Base-by-base conservation (phyloP, 805 yeast species). In the Nakazawaea ambrosiae region DNA sequence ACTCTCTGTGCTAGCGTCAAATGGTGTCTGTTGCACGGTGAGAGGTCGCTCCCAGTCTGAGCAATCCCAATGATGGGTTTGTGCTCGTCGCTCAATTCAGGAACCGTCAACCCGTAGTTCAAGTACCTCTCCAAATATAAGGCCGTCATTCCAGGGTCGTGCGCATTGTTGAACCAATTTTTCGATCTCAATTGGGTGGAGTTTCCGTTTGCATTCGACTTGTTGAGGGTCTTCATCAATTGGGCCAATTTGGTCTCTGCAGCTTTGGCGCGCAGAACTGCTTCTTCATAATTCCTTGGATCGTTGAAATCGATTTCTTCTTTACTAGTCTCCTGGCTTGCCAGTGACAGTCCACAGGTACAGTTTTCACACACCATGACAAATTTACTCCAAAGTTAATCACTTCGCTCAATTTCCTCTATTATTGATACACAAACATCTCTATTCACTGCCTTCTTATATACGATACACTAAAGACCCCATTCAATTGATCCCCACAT, bases 11-110 rank as follows among this genome's bases (percentile, higher is more conserved):
- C 49, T 11, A 45, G 37, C 37, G 41, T 37, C 5, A 49, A 15
- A 38, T 49, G 52, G 32, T 49, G 52, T 23, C 52, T 39, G 41
- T 49, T 49, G 36, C 52, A 49, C 8, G 52, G 52, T 11, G 46
- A 31, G 5, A 49, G 31, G 33, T 49, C 51, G 17, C 32, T 41
- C 36, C 32, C 51, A n/a, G 41, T 44, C 23, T 44, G 47, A 4
- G 45, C 45, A 31, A 44, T 44, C 5, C 47, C 47, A 19, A 44
- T 44, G n/a, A 44, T 40, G 6, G 47, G 47, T 20, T 44, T 44
- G 5, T 33, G 32, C 10, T 34, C 33, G 17, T 41, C 45, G 19
- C 45, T 26, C 12, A 44, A 19, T 28, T 44, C 47, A 3, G 47
- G 47, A 11, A 34, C 31, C 12, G 53, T 46, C 15, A 49, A 40